Percentiles rank a stretch among this genome's conserved stretches.
These are phyloP conservation scores for Fusarium sp. DNA, from an alignment of 2,329 filamentous ascomycete genomes.

Conservation along the genomic window DNA sequence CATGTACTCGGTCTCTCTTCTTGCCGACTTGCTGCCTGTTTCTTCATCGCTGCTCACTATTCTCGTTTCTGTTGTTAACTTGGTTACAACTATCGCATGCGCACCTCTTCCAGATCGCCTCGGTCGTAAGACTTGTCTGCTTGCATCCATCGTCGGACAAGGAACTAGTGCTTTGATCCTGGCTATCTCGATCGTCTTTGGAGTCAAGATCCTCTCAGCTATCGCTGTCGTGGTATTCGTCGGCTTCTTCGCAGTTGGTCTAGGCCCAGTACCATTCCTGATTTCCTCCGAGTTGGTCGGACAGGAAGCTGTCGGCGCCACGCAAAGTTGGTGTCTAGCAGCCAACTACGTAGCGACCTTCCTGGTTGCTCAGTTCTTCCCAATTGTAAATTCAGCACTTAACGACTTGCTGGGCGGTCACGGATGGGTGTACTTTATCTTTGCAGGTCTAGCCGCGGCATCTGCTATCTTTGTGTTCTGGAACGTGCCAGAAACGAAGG, in stretches of 20 bases:
- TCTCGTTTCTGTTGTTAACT: slow-evolving; percentile 86
- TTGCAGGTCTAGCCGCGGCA: slow-evolving; percentile 77
- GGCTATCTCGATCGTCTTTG: slow-evolving; percentile 81
- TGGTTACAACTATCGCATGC: slow-evolving; percentile 82
- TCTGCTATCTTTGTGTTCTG: slow-evolving; percentile 78
- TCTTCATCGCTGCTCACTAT: slow-evolving; percentile 89
- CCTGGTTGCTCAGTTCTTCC: slow-evolving; percentile 94
- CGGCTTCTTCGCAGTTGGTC: slow-evolving; percentile 86
- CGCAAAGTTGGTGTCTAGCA: slow-evolving; percentile 87
- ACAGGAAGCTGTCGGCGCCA: slow-evolving; percentile 89
- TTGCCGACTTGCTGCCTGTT: slow-evolving; percentile 82
- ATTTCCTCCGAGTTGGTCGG: slow-evolving; percentile 91
- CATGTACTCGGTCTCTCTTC: slow-evolving; percentile 96
- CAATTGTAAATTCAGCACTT: slow-evolving; percentile 81
- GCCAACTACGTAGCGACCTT: slow-evolving; percentile 94
- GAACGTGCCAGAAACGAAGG: slow-evolving; percentile 88
- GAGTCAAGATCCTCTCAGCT: slow-evolving; percentile 80
- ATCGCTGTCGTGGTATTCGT: slow-evolving; percentile 88
- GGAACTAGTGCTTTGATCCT: slow-evolving; percentile 81
- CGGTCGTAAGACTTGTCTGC: slow-evolving; percentile 86
- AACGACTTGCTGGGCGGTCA: slow-evolving; percentile 72
- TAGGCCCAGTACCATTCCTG: slow-evolving; percentile 96
- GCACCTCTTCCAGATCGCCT: slow-evolving; percentile 88
- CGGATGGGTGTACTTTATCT: slow-evolving; percentile 93
- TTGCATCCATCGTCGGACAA: slow-evolving; percentile 87